Conservation (phyloP, 441 rosid genomes). For the Raphanus hybrid region DNA sequence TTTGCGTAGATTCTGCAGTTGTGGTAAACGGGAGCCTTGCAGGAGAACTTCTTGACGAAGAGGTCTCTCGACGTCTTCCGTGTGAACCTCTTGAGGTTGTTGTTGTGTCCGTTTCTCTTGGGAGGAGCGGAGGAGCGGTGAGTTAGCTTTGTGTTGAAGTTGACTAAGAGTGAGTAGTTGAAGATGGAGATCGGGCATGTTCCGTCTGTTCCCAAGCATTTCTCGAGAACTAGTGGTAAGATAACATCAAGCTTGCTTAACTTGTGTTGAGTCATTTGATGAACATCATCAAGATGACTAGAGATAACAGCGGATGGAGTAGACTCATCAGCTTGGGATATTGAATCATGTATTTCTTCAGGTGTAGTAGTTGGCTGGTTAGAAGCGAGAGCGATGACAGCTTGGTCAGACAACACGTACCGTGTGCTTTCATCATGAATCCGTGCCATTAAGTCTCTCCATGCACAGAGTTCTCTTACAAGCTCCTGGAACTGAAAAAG, state of each 20-base stretch:
- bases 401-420: too few species aligned
- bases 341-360: too few species aligned
- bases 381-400: too few species aligned
- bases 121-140: slow-evolving; percentile 44
- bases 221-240: slow-evolving; percentile 58
- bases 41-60: slow-evolving; percentile 91
- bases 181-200: slow-evolving; percentile 72
- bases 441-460: slow-evolving; percentile 89
- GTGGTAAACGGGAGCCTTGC: slow-evolving; percentile 97
- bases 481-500: slow-evolving; percentile 66
- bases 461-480: slow-evolving; percentile 78
- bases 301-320: slow-evolving; percentile 70
- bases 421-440: too few species aligned
- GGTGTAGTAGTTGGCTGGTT: too few species aligned
- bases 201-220: slow-evolving; percentile 76
- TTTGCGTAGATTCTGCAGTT: slow-evolving; percentile 93
- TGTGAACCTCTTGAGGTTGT: slow-evolving; percentile 56
- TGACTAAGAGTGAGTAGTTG: slow-evolving; percentile 72
- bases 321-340: slow-evolving; percentile 21
- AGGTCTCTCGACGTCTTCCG: slow-evolving; percentile 78
- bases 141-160: slow-evolving; percentile 51
- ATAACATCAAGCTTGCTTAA: slow-evolving; percentile 51
- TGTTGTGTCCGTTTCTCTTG: slow-evolving; percentile 61
- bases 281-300: slow-evolving; percentile 71
- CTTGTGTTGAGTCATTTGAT: slow-evolving; percentile 51